Base-by-base conservation (phyloP, 176 grass and related monocot genomes). In the Eremochloa ophiuroides region DNA sequence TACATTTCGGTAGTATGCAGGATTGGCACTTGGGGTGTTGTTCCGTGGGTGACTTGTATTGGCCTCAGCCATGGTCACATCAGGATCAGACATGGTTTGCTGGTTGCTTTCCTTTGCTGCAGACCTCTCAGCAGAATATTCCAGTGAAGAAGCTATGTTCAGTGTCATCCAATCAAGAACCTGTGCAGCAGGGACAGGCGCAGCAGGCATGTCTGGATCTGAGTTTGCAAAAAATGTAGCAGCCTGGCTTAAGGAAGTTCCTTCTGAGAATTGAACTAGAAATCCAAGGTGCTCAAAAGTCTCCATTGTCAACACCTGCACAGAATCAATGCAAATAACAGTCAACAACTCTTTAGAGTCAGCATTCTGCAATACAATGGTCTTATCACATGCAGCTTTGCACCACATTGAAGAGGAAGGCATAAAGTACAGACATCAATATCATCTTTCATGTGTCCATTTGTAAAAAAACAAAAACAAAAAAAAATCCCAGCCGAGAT, bases 181-280 rank as follows among this genome's bases (percentile, higher is more conserved):
- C 77, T 95, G 91, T 25, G 93, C 70, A 56, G 91, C 89, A 84
- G 96, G 70, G 55, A 99, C 83, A 40, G 96, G 88, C 48, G 80
- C 88, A 80, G 90, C 93, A 26, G 96, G 96, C 96, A 99, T 99
- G 82, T 93, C 96, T 43, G 96, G 88, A 93, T 99, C 96, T 58
- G 93, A 95, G 82, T 95, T 95, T 74, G 96, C 93, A 88, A 99
- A 99, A 89, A 99, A 95, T 0, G 74, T 86, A 41, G 96, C 89
- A 63, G 88, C 88, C 78, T 99, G 91, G 35, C 84, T 95, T 85
- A 99, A 87, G 15, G 86, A 62, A 82, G 65, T 81, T 83, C 93
- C 93, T 84, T 99, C 93, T 64, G 93, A 79, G 69, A 95, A 91
- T 72, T 88, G 87, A 63, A 99, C 75, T 40, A 99, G 80, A 86